Base-by-base conservation (phyloP, 495 filamentous ascomycete species). In the Stereocaulon alpinum region DNA sequence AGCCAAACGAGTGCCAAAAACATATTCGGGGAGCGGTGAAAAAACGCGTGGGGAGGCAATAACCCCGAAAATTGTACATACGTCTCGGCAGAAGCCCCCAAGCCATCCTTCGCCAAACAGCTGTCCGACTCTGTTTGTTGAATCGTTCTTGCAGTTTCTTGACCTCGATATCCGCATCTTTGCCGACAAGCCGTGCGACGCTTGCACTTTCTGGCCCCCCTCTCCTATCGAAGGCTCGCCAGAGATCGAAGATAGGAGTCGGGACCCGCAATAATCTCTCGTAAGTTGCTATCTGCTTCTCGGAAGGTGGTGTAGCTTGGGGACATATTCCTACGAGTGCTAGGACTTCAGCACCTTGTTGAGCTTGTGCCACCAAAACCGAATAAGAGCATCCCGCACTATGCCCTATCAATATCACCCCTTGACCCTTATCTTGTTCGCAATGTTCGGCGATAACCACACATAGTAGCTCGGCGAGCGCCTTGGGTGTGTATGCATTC, bases 321-420 rank as follows among this genome's bases (percentile, higher is more conserved):
- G 92, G 92, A 61, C 89, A 96, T 24, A 96, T 82, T 11, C 81
- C 89, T 27, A 96, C 71, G 4, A 96, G 64, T 1, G 91, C 92
- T 20, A 86, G 70, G 27, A 94, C 80, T 64, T 87, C 77, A 18
- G 83, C 70, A 63, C 80, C 77, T 32, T 89, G 63, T 10, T 71
- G 64, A 15, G 69, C 80, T 20, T 85, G 88, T 47, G 88, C 84
- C 41, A 97, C 74, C 17, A 87, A 70, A 41, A 85, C 85, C 14
- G 87, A 84, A 14, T 95, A 72, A 3, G 87, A 89, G 62, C 86
- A 87, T 12, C 92, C 92, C 79, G 96, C 83, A 63, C 88, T 93
- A 69, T 97, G 92, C 7, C 85, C 89, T 29, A 97, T 80, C 20
- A 96, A 68, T 20, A 96, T 79, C 12, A 96, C 80, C 3, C 82